Evolutionary conservation across 2,329 filamentous ascomycete species (phyloP).

Genomic region (Diplodia scrobiculata): DNA sequence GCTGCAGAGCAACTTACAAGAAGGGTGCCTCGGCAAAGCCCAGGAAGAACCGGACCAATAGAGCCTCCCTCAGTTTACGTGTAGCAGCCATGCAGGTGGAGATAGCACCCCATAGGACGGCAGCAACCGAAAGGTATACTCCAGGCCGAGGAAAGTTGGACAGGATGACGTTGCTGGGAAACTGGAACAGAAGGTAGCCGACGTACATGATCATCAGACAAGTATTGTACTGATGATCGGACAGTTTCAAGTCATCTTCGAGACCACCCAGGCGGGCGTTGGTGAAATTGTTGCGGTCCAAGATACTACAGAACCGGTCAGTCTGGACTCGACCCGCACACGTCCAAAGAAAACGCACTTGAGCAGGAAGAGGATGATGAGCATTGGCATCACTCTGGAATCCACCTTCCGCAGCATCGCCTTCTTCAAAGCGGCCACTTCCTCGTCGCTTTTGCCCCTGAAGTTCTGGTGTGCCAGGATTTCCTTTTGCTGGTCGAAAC

Average conservation of each 20-base stretch:
- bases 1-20: slow-evolving; percentile 1
- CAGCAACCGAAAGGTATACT: slow-evolving; percentile 29
- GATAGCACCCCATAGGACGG: slow-evolving; percentile 23
- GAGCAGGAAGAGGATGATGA: slow-evolving; percentile 38
- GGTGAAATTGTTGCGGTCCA: slow-evolving; percentile 39
- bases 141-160: slow-evolving; percentile 28
- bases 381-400: slow-evolving; percentile 35
- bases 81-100: slow-evolving; percentile 25
- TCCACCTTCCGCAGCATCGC: slow-evolving; percentile 38
- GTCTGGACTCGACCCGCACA: not conserved
- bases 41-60: slow-evolving; percentile 24
- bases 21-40: slow-evolving; percentile 26
- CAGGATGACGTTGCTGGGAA: slow-evolving; percentile 33
- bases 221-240: slow-evolving; percentile 40
- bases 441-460: slow-evolving; percentile 8
- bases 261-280: slow-evolving; percentile 41
- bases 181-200: slow-evolving; percentile 35
- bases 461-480: not conserved
- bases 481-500: slow-evolving; percentile 8
- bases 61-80: not conserved
- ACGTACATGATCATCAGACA: slow-evolving; percentile 33
- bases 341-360: slow-evolving; percentile 33
- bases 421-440: slow-evolving; percentile 32
- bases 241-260: slow-evolving; percentile 39
- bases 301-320: not conserved